phyloP scores from a whole-genome alignment of 2,329 filamentous ascomycete genomes.

The Grosmannia huntii region DNA sequence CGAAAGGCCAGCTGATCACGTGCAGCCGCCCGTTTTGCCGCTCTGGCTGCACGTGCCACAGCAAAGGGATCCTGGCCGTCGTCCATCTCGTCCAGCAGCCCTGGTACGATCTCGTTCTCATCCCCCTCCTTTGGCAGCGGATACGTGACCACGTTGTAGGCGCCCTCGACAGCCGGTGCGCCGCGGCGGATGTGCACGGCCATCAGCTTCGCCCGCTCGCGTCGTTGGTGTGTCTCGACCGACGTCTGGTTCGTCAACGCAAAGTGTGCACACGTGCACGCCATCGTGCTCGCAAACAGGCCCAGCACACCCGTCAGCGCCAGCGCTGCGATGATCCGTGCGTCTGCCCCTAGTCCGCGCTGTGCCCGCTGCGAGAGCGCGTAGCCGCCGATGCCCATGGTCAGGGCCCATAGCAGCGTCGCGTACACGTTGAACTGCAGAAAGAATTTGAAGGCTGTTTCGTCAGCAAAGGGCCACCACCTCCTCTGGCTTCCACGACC shows the following conservation, averaged over 20 bases:
- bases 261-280: slow-evolving; percentile 56
- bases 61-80: background rate
- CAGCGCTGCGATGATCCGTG: slow-evolving; percentile 47
- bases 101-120: background rate
- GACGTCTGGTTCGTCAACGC: slow-evolving; percentile 66
- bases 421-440: slow-evolving; percentile 73
- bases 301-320: slow-evolving; percentile 60
- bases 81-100: background rate
- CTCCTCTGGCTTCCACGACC: fast-evolving
- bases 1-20: slow-evolving; percentile 39
- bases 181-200: slow-evolving; percentile 56
- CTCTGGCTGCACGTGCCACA: background rate
- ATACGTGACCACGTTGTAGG: slow-evolving; percentile 22
- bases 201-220: slow-evolving; percentile 52
- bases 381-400: slow-evolving; percentile 50
- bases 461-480: background rate
- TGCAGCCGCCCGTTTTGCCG: slow-evolving; percentile 7
- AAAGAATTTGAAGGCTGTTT: slow-evolving; percentile 73
- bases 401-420: slow-evolving; percentile 50
- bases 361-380: background rate
- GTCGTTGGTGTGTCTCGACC: slow-evolving; percentile 60
- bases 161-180: slow-evolving; percentile 36
- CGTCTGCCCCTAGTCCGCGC: slow-evolving; percentile 34
- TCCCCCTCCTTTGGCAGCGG: slow-evolving; percentile 8
- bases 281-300: slow-evolving; percentile 72